Conservation (phyloP, 2,329 filamentous ascomycete species). For the Arthrocladium fulminans region DNA sequence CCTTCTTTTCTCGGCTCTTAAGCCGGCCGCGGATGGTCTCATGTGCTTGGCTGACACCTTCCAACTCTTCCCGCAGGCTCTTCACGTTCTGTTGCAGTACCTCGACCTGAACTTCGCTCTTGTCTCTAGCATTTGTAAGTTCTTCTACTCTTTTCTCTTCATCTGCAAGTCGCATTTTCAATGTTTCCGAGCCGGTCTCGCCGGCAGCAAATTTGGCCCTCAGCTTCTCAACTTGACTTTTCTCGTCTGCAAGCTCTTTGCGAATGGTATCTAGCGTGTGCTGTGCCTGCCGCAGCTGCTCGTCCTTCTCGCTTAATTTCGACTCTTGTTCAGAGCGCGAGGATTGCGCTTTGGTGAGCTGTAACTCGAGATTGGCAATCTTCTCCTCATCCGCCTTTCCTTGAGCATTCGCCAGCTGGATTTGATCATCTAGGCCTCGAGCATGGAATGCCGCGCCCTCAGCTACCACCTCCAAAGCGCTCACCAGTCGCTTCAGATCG, state of each 20-base stretch:
- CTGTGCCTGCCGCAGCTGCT: constrained; percentile 43
- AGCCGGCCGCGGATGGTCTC: constrained; percentile 43
- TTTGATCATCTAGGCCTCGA: constrained; percentile 51
- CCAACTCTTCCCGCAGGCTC: constrained; percentile 54
- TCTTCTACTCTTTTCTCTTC: constrained; percentile 62
- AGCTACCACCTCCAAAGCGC: constrained; percentile 50
- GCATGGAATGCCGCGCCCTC: constrained; percentile 53
- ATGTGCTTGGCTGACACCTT: constrained; percentile 14
- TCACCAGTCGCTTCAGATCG: constrained; percentile 51
- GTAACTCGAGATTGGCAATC: constrained; percentile 45
- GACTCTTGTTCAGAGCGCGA: constrained; percentile 38
- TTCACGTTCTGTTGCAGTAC: constrained; percentile 67
- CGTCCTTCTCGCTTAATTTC: constrained; percentile 44
- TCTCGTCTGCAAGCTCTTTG: constrained; percentile 54
- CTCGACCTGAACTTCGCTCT: constrained; percentile 65
- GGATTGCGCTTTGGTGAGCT: constrained; percentile 34
- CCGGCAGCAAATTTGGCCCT: constrained; percentile 68
- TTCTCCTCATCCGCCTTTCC: constrained; percentile 51
- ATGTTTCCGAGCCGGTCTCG: constrained; percentile 70
- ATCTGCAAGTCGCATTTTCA: constrained; percentile 65
- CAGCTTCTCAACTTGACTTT: constrained; percentile 59
- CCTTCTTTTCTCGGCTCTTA: constrained; percentile 60
- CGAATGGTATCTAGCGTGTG: constrained; percentile 39
- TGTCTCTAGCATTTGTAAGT: constrained; percentile 61
- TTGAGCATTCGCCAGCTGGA: constrained; percentile 54